A percentile compares a stretch with the other conserved stretches of the same genome.
These are phyloP conservation scores for Medicago lupulina DNA, from an alignment of 306 rosid genomes.

Conservation along the genomic window DNA sequence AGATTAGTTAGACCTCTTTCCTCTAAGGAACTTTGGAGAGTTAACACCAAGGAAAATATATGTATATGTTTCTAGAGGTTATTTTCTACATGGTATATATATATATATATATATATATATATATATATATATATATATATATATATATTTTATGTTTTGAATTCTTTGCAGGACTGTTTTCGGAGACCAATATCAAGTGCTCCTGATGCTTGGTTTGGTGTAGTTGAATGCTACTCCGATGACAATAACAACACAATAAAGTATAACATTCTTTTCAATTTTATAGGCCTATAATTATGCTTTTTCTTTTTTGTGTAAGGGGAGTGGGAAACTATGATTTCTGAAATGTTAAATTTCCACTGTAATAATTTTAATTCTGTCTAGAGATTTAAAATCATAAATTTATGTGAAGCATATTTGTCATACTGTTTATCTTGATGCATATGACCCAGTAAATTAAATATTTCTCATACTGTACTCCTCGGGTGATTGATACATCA, in stretches of 20 bases:
- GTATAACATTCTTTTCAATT: slow-evolving; percentile 39
- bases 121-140: too few species aligned
- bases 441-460: slow-evolving; percentile 66
- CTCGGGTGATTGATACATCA: slow-evolving; percentile 73
- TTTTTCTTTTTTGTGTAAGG: neutral
- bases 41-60: neutral
- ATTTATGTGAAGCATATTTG: neutral
- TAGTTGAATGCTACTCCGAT: slow-evolving; percentile 88
- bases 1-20: neutral
- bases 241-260: slow-evolving; percentile 88
- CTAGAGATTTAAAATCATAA: neutral
- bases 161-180: slow-evolving; percentile 75
- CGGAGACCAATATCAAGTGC: slow-evolving; percentile 96
- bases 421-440: neutral
- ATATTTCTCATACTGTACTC: slow-evolving; percentile 83
- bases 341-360: neutral
- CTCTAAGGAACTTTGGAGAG: neutral
- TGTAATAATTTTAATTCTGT: neutral
- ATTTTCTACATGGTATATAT: neutral
- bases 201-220: slow-evolving; percentile 98
- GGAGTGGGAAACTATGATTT: neutral
- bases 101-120: too few species aligned
- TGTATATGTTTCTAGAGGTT: neutral
- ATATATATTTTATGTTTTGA: neutral
- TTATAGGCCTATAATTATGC: neutral